These are phyloP conservation scores for Galerina sulciceps DNA, from an alignment of 768 basidiomycete genomes.

Conservation along the genomic window DNA sequence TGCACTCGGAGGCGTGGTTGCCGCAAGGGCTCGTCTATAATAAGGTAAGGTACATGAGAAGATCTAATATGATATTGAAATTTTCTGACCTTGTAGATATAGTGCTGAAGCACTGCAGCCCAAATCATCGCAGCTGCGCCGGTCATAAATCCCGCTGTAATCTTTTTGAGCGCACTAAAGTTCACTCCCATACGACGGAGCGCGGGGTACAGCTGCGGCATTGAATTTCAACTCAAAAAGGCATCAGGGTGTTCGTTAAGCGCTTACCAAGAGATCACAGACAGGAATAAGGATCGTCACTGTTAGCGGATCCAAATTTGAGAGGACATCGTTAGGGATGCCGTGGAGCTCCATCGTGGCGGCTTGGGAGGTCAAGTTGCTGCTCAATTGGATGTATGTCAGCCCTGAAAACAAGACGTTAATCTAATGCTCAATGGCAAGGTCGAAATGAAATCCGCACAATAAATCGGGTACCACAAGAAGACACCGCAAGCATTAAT, in stretches of 20 bases:
- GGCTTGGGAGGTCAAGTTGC: constrained; percentile 79
- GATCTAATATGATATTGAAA: constrained; percentile 3
- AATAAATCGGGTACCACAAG: constrained; percentile 71
- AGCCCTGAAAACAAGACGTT: constrained; percentile 54
- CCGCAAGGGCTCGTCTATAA: constrained; percentile 54
- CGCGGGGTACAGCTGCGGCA: constrained; percentile 56
- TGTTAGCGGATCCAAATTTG: constrained; percentile 78
- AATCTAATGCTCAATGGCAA: neutral
- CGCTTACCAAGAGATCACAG: constrained; percentile 56
- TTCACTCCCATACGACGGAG: constrained; percentile 54
- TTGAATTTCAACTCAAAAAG: neutral
- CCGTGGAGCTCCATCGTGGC: constrained; percentile 76
- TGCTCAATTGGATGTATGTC: constrained; percentile 78
- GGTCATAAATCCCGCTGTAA: constrained; percentile 59
- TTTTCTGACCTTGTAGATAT: constrained; percentile 65
- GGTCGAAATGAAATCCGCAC: constrained; percentile 35
- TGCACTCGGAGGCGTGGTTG: constrained; percentile 55
- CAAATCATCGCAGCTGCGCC: constrained; percentile 65
- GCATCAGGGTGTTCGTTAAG: neutral
- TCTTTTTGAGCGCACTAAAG: constrained; percentile 64
- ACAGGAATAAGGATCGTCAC: constrained; percentile 75
- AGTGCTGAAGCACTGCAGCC: constrained; percentile 74
- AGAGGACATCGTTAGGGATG: constrained; percentile 76
- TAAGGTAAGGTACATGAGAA: neutral
- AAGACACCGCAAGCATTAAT: constrained; percentile 73